These are phyloP conservation scores for Penicillium sp. DNA, from an alignment of 2,329 filamentous ascomycete species.

Conservation along the genomic window DNA sequence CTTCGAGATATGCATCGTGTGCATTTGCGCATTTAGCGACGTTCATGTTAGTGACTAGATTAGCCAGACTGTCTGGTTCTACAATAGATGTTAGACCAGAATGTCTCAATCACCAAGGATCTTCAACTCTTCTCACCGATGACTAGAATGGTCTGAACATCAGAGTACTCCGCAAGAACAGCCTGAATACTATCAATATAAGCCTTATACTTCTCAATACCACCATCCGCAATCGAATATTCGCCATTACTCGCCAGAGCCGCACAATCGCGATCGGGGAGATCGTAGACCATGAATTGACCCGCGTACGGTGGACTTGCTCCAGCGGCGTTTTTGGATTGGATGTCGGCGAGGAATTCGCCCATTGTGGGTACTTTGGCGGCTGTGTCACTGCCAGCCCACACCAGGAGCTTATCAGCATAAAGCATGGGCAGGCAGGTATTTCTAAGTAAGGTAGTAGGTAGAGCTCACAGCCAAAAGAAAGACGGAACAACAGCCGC, in stretches of 20 bases:
- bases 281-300: conserved; percentile 66
- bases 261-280: conserved; percentile 68
- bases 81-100: conserved; percentile 13
- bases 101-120: too few species aligned
- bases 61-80: conserved; percentile 69
- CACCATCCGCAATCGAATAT: conserved; percentile 60
- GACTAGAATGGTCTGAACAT: conserved; percentile 57
- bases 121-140: conserved; percentile 58
- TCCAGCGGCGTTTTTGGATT: conserved; percentile 55
- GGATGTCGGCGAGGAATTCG: conserved; percentile 56
- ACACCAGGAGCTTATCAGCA: conserved; percentile 1
- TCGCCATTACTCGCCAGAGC: conserved; percentile 69
- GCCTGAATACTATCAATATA: conserved; percentile 62
- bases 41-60: conserved; percentile 66
- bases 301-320: conserved; percentile 55
- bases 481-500: conserved; percentile 60
- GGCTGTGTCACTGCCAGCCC: conserved; percentile 48
- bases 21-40: conserved; percentile 62
- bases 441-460: neutral
- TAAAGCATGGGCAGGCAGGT: neutral
- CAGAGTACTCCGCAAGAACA: conserved; percentile 60
- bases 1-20: conserved; percentile 61
- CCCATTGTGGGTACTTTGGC: conserved; percentile 58
- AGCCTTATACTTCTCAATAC: conserved; percentile 58
- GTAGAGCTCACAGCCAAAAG: conserved; percentile 57